phyloP scores from a whole-genome alignment of 148 eudicot species.

The Arbutus unedo region DNA sequence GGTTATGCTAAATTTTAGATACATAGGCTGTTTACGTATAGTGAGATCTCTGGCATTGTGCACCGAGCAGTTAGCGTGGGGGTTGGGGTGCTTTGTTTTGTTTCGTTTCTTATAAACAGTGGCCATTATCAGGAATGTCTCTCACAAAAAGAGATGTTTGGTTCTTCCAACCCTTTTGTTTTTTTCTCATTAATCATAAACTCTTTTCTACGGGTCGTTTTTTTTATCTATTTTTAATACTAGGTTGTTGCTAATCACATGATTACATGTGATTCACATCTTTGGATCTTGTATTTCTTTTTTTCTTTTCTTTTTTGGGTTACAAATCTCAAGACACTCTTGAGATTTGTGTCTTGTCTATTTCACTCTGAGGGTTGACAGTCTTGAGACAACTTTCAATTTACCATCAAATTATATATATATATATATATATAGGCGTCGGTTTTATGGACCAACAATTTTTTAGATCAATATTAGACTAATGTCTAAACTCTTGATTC shows the following conservation, averaged over 20 bases:
- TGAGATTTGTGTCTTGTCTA: neutral
- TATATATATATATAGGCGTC: no score
- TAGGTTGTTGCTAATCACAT: conserved; percentile 23
- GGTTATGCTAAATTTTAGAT: neutral
- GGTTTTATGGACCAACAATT: no score
- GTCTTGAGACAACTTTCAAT: no score
- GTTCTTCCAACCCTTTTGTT: neutral
- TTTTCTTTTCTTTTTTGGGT: neutral
- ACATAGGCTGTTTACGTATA: neutral
- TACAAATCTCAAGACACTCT: neutral
- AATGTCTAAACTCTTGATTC: no score
- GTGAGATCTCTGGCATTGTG: conserved; percentile 9
- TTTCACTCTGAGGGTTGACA: neutral
- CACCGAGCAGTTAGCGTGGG: neutral
- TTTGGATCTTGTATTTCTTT: conserved; percentile 31
- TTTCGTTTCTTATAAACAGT: neutral
- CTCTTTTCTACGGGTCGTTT: neutral
- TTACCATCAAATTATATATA: no score
- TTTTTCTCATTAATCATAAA: neutral
- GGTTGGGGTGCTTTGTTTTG: neutral
- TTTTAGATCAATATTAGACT: no score
- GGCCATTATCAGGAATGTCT: neutral
- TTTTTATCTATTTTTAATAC: neutral
- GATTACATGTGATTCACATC: no score
- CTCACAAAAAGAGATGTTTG: neutral